These are phyloP conservation scores for Vachellia pachyceras DNA, from an alignment of 306 rosid species.

Conservation along the genomic window DNA sequence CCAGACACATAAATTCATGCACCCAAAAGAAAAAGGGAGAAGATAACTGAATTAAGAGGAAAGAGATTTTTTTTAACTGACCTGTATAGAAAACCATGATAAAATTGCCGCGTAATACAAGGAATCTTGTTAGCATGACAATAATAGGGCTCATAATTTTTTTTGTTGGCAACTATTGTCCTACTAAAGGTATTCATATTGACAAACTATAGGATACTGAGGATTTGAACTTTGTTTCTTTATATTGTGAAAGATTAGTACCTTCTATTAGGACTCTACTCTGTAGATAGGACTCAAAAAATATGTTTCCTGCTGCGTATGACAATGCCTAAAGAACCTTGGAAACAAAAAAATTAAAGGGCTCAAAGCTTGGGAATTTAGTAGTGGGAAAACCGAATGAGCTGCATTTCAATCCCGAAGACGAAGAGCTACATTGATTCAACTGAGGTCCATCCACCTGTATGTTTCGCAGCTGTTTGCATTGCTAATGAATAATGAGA, in stretches of 20 bases:
- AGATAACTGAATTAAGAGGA: background rate
- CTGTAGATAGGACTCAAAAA: too few species aligned
- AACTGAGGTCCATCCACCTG: background rate
- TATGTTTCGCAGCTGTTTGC: background rate
- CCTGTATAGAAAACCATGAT: background rate
- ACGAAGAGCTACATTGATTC: background rate
- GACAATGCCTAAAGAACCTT: background rate
- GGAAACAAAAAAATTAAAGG: background rate
- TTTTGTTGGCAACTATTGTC: too few species aligned
- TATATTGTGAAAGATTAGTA: too few species aligned
- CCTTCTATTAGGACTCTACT: too few species aligned
- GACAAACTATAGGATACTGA: too few species aligned
- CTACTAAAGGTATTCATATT: too few species aligned
- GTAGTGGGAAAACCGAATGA: background rate
- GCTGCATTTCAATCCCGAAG: background rate
- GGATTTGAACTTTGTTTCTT: too few species aligned
- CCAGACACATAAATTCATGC: background rate
- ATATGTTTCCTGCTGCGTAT: too few species aligned
- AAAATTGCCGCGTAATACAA: background rate
- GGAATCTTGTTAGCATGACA: too few species aligned
- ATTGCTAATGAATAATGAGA: background rate
- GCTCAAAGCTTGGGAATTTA: background rate
- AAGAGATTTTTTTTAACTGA: background rate
- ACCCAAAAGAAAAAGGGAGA: background rate
- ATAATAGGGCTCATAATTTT: too few species aligned